Conservation (phyloP, 2,329 filamentous ascomycete species). For the Sporothrix schenckii region DNA sequence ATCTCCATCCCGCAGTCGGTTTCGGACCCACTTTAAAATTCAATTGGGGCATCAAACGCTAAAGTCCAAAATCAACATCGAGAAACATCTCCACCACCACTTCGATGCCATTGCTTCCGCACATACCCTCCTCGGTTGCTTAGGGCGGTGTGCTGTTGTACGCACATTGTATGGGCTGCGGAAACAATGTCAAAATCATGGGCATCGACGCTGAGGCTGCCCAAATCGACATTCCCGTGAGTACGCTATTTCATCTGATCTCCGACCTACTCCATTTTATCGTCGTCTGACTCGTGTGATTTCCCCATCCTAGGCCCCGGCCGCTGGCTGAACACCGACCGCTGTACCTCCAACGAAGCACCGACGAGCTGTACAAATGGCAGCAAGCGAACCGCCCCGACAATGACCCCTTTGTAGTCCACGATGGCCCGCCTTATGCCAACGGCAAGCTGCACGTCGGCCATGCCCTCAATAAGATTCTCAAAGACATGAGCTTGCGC, state of each 20-base stretch:
- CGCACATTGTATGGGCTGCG: slow-evolving; percentile 26
- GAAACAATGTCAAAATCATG: slow-evolving; percentile 60
- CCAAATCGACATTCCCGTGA: slow-evolving; percentile 73
- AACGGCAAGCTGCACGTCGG: slow-evolving; percentile 91
- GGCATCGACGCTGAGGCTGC: slow-evolving; percentile 74
- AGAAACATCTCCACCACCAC: not conserved
- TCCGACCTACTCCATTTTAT: not conserved
- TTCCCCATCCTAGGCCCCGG: slow-evolving; percentile 50
- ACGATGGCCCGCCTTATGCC: slow-evolving; percentile 96
- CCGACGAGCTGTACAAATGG: slow-evolving; percentile 89
- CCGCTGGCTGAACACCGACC: slow-evolving; percentile 54
- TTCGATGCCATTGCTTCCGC: not conserved
- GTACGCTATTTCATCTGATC: slow-evolving; percentile 37
- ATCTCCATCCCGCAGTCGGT: too few relatives aligned
- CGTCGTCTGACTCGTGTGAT: not conserved
- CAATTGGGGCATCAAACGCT: not conserved
- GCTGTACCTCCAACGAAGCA: slow-evolving; percentile 72
- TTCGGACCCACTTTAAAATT: slow-evolving; percentile 27
- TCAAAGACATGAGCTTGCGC: slow-evolving; percentile 91
- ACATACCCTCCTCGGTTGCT: not conserved
- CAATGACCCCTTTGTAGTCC: slow-evolving; percentile 71
- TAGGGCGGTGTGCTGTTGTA: not conserved
- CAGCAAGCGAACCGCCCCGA: slow-evolving; percentile 63
- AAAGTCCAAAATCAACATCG: slow-evolving; percentile 7
- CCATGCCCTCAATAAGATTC: slow-evolving; percentile 93